phyloP scores from a whole-genome alignment of 2,329 filamentous ascomycete species.

The Alternaria sp. region DNA sequence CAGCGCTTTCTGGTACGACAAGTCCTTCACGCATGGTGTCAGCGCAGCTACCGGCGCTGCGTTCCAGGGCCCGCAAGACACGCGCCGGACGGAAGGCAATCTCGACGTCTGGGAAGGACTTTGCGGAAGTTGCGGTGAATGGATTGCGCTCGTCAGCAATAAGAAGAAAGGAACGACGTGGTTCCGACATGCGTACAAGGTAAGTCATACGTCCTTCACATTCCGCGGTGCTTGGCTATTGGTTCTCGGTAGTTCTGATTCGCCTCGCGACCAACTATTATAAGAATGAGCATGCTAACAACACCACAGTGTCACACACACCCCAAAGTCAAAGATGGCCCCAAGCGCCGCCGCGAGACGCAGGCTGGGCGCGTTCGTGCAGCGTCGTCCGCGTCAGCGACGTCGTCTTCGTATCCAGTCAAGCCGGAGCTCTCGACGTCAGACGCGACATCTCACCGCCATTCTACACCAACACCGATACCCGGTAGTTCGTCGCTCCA shows the following conservation, averaged over 20 bases:
- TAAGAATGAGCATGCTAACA: conserved; percentile 32
- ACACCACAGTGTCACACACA: conserved; percentile 49
- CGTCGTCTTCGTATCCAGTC: conserved; percentile 43
- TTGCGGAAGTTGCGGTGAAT: conserved; percentile 79
- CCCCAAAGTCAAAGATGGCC: conserved; percentile 52
- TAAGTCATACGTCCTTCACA: conserved; percentile 42
- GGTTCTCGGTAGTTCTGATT: conserved; percentile 9
- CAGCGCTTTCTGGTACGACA: conserved; percentile 92
- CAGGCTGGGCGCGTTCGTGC: conserved; percentile 46
- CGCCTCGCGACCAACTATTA: conserved; percentile 6
- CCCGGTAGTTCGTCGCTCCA: conserved; percentile 31
- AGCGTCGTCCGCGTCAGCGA: conserved; percentile 42
- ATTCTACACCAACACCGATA: conserved; percentile 41
- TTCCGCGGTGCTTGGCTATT: conserved; percentile 12
- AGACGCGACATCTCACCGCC: conserved; percentile 31
- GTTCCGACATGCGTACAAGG: conserved; percentile 90
- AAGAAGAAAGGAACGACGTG: conserved; percentile 94
- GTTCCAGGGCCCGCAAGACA: conserved; percentile 79
- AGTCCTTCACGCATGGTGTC: conserved; percentile 87
- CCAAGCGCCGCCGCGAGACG: conserved; percentile 51
- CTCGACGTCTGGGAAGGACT: conserved; percentile 82
- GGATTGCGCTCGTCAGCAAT: conserved; percentile 81
- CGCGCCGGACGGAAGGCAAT: conserved; percentile 77
- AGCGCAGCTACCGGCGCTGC: conserved; percentile 79
- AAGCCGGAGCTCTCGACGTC: conserved; percentile 34